Percentiles rank a stretch among this genome's conserved stretches.
Conservation (phyloP, 2,329 filamentous ascomycete genomes). For the Pleurostoma richardsiae region DNA sequence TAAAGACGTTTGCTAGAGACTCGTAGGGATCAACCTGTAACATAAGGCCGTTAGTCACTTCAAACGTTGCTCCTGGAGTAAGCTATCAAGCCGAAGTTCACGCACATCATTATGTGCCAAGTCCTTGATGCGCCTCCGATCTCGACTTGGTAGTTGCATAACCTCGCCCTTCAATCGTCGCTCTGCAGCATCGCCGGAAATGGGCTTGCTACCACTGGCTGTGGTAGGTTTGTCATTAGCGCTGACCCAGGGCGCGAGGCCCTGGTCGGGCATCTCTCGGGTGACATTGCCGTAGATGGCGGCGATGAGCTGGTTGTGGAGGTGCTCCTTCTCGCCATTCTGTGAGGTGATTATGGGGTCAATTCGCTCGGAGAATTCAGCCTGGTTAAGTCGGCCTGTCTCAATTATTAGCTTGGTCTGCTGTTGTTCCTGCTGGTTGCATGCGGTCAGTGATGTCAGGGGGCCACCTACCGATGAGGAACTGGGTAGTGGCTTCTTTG, state of each 20-base stretch:
- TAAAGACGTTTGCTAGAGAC: conserved; percentile 45
- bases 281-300: conserved; percentile 66
- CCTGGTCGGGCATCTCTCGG: conserved; percentile 62
- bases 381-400: conserved; percentile 58
- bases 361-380: conserved; percentile 53
- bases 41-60: conserved; percentile 1
- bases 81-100: conserved; percentile 6
- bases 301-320: conserved; percentile 64
- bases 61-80: not conserved
- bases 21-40: conserved; percentile 50
- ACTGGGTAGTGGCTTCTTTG: conserved; percentile 58
- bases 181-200: conserved; percentile 61
- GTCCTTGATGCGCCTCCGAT: conserved; percentile 63
- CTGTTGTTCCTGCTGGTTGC: no score
- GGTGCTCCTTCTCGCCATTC: conserved; percentile 54
- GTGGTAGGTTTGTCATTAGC: conserved; percentile 63
- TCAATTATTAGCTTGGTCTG: conserved; percentile 10
- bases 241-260: conserved; percentile 66
- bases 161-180: conserved; percentile 63
- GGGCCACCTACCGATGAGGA: conserved; percentile 50
- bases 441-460: conserved; percentile 1
- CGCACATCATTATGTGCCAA: conserved; percentile 56
- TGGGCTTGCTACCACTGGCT: conserved; percentile 53
- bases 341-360: conserved; percentile 54
- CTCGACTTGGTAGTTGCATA: conserved; percentile 64